phyloP scores from a whole-genome alignment of 805 yeast species.

The Kodamaea kaohsiungensis region DNA sequence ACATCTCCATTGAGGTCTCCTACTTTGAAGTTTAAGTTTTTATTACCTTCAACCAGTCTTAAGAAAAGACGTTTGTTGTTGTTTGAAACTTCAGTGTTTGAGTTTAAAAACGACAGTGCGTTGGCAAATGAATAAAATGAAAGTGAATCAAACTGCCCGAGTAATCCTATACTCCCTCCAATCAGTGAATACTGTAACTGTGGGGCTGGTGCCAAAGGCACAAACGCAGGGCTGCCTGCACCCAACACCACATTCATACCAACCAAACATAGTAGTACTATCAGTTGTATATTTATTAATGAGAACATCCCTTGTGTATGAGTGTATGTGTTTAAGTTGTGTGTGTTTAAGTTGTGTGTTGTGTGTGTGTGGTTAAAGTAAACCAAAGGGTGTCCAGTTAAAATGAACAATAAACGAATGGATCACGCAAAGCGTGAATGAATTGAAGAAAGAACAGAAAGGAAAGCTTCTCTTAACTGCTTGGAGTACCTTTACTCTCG shows the following conservation, averaged over 20 bases:
- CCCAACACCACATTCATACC: background rate
- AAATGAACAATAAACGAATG: background rate
- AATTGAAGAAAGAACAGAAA: background rate
- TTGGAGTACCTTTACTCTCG: background rate
- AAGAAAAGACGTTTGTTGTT: constrained; percentile 21
- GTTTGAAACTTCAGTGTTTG: background rate
- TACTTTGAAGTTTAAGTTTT: constrained; percentile 16
- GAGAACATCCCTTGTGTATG: background rate
- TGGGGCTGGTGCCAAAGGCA: constrained; percentile 16
- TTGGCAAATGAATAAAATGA: constrained; percentile 29
- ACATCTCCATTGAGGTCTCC: constrained; percentile 36
- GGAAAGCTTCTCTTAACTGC: background rate
- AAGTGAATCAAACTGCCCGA: constrained; percentile 32
- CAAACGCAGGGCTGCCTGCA: constrained; percentile 1
- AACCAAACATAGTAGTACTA: constrained; percentile 2
- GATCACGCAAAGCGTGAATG: background rate
- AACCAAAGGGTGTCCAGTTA: background rate
- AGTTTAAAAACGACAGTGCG: constrained; percentile 23
- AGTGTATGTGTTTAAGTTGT: no score
- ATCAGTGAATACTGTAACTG: constrained; percentile 22
- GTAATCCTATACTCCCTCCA: constrained; percentile 33
- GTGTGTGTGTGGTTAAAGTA: background rate
- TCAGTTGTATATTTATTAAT: constrained; percentile 1
- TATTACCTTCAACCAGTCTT: constrained; percentile 20
- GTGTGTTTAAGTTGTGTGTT: background rate